Conservation (phyloP, 441 rosid genomes). For the Gossypium schwendimanii region DNA sequence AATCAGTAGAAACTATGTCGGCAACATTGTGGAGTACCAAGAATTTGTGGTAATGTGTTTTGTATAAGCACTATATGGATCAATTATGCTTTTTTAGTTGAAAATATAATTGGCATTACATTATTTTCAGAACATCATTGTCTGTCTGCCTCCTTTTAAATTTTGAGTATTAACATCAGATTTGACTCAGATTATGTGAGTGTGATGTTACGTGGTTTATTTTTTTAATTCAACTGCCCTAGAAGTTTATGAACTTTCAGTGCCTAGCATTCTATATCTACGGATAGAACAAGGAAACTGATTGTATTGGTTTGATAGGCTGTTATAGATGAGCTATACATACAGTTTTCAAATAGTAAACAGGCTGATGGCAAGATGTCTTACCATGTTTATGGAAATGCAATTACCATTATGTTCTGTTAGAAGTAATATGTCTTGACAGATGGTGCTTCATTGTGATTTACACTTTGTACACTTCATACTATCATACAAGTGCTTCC, state of each 20-base stretch:
- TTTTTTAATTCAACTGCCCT: neutral
- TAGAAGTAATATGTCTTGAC: neutral
- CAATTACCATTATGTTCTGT: neutral
- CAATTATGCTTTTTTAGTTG: neutral
- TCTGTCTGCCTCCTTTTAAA: neutral
- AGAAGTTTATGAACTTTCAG: neutral
- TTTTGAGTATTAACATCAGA: neutral
- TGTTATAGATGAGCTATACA: neutral
- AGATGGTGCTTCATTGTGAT: neutral
- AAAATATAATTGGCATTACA: neutral
- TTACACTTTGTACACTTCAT: neutral
- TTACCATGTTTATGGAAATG: neutral
- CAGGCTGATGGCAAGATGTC: neutral
- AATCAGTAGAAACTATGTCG: constrained; percentile 18
- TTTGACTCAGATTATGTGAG: neutral
- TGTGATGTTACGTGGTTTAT: neutral
- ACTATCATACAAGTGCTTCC: neutral
- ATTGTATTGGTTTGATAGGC: neutral
- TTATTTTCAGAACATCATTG: neutral
- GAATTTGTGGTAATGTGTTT: constrained; percentile 12
- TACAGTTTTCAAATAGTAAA: neutral
- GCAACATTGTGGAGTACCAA: constrained; percentile 19
- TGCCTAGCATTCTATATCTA: neutral
- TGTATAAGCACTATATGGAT: neutral
- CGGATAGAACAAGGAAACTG: neutral